phyloP scores from a whole-genome alignment of 2,329 filamentous ascomycete genomes.

The Epichloe bromicola region DNA sequence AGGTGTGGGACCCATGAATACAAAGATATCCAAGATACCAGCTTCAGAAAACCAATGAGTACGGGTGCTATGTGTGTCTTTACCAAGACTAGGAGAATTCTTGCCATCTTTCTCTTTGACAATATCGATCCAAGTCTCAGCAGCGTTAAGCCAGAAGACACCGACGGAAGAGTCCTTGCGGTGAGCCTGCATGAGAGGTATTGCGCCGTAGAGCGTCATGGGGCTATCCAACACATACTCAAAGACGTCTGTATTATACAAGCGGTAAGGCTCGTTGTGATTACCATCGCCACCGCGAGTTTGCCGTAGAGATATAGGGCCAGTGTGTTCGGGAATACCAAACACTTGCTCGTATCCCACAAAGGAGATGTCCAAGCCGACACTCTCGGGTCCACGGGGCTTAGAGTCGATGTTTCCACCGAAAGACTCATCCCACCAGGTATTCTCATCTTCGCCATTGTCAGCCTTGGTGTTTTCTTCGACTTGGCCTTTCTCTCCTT shows the following conservation, averaged over 20 bases:
- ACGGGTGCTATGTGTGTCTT: conserved; percentile 58
- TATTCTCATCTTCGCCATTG: conserved; percentile 61
- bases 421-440: conserved; percentile 97
- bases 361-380: conserved; percentile 85
- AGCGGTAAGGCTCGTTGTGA: conserved; percentile 76
- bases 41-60: conserved; percentile 97
- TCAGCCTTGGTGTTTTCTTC: conserved; percentile 30
- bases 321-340: conserved; percentile 87
- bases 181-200: conserved; percentile 96
- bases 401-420: conserved; percentile 92
- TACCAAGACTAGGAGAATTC: conserved; percentile 67
- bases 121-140: conserved; percentile 96
- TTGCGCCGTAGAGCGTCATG: conserved; percentile 96
- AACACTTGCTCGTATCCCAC: conserved; percentile 85
- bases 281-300: conserved; percentile 80
- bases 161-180: conserved; percentile 87
- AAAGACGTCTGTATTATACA: conserved; percentile 96
- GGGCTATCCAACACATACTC: conserved; percentile 95
- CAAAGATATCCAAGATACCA: conserved; percentile 81
- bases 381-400: conserved; percentile 84
- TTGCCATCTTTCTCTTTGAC: conserved; percentile 61
- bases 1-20: conserved; percentile 83
- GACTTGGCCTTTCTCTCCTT: conserved; percentile 41
- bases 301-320: conserved; percentile 75
- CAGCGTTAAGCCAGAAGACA: conserved; percentile 93